Evolutionary conservation across 495 filamentous ascomycete species (phyloP).

Genomic region (Amniculicola lignicola): DNA sequence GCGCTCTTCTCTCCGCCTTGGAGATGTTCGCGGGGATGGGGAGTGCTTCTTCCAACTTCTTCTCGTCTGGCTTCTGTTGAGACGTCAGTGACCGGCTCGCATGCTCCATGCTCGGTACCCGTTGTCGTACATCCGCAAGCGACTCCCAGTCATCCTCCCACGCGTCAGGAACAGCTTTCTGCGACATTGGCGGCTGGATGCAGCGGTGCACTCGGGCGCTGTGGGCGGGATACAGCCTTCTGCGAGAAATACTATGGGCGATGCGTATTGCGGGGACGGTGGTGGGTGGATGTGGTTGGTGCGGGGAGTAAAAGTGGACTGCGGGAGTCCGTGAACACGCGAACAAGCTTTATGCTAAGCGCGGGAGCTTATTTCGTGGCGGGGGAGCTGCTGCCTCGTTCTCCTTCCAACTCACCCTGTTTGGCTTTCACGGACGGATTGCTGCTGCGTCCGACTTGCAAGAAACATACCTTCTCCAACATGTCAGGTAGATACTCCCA

Average conservation of each 20-base stretch:
- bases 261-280: no score
- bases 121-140: constrained; percentile 62
- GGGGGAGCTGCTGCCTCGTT: neutral
- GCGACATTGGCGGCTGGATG: constrained; percentile 42
- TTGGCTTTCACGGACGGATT: no score
- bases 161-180: constrained; percentile 62
- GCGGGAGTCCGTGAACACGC: constrained; percentile 16
- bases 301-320: neutral
- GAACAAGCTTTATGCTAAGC: constrained; percentile 36
- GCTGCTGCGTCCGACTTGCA: no score
- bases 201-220: no score
- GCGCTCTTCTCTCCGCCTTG: constrained; percentile 72
- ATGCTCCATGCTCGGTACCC: neutral
- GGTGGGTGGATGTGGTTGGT: neutral
- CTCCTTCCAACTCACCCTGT: no score
- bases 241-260: no score
- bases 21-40: constrained; percentile 48
- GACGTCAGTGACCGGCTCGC: constrained; percentile 6
- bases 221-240: no score
- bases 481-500: constrained; percentile 22
- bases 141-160: constrained; percentile 92
- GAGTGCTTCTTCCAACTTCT: neutral
- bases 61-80: constrained; percentile 42
- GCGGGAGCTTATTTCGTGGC: constrained; percentile 16
- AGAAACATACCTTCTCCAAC: neutral